These are phyloP conservation scores for Phlegmacium glaucopus DNA, from an alignment of 768 basidiomycete genomes.

Conservation along the genomic window DNA sequence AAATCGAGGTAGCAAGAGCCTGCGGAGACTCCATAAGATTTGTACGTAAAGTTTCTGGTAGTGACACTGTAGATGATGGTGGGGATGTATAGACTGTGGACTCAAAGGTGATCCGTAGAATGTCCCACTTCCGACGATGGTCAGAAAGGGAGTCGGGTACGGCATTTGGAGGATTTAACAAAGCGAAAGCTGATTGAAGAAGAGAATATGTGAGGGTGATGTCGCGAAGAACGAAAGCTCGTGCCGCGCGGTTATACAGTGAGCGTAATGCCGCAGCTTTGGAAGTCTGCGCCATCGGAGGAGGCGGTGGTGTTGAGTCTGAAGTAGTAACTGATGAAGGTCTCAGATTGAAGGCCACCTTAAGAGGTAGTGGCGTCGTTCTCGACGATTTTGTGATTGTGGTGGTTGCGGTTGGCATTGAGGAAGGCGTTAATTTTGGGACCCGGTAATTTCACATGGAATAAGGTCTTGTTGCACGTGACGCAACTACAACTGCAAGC, in stretches of 20 bases:
- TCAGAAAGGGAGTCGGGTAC: conserved; percentile 41
- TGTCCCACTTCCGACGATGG: conserved; percentile 80
- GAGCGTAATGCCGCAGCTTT: conserved; percentile 55
- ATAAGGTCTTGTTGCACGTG: too few species aligned
- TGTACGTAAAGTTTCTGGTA: conserved; percentile 52
- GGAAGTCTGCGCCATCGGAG: conserved; percentile 14
- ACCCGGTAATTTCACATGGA: too few species aligned
- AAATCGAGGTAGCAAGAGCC: conserved; percentile 50
- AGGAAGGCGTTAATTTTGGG: too few species aligned
- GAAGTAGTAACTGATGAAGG: conserved; percentile 12
- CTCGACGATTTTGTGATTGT: conserved; percentile 31
- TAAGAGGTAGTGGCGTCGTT: conserved; percentile 31
- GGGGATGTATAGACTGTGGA: conserved; percentile 66
- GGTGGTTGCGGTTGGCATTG: conserved; percentile 52
- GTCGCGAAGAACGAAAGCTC: conserved; percentile 76
- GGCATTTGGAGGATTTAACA: conserved; percentile 42
- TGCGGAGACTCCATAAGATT: conserved; percentile 57
- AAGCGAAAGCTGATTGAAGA: conserved; percentile 62
- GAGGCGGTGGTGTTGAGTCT: neutral
- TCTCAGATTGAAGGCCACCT: conserved; percentile 28
- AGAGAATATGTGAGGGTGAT: conserved; percentile 62
- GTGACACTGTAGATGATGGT: conserved; percentile 35
- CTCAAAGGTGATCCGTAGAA: conserved; percentile 81
- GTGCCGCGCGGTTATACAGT: conserved; percentile 73
- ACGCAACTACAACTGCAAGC: too few species aligned